Conservation (phyloP, 1,284 basidiomycete genomes). For the Cryptococcus hybrid region DNA sequence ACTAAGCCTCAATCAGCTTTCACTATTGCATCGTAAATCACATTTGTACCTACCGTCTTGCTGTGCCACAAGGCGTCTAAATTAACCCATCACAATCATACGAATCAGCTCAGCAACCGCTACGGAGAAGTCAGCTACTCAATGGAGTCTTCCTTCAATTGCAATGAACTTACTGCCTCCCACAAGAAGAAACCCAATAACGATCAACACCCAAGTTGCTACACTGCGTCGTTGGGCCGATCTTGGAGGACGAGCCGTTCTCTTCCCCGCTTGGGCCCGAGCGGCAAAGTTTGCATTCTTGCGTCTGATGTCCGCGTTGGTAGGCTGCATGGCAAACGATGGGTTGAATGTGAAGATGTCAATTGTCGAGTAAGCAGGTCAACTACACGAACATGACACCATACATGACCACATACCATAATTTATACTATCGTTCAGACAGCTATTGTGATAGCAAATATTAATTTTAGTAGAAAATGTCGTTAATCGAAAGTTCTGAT, state of each 20-base stretch:
- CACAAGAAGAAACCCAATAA: slow-evolving; percentile 41
- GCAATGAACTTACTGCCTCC: slow-evolving; percentile 40
- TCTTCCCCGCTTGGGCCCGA: slow-evolving; percentile 41
- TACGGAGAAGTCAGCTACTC: slow-evolving; percentile 12
- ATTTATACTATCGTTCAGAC: too few species aligned
- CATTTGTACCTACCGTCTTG: too few species aligned
- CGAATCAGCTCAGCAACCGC: slow-evolving; percentile 42
- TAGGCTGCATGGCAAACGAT: slow-evolving; percentile 24
- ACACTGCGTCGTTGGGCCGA: slow-evolving; percentile 28
- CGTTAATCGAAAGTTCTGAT: too few species aligned
- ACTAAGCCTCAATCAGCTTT: too few species aligned
- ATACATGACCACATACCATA: too few species aligned
- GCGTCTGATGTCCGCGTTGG: slow-evolving; percentile 42
- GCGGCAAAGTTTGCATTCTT: slow-evolving; percentile 47
- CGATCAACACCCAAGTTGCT: slow-evolving; percentile 38
- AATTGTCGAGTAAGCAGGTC: too few species aligned
- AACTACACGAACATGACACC: too few species aligned
- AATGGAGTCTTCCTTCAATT: neutral
- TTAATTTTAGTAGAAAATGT: too few species aligned
- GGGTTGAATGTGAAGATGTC: too few species aligned
- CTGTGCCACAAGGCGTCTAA: too few species aligned
- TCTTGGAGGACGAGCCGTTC: slow-evolving; percentile 35
- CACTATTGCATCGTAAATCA: too few species aligned
- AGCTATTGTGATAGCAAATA: too few species aligned
- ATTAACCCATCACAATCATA: slow-evolving; percentile 19